Percentiles rank a stretch among this genome's conserved stretches.
phyloP scores from a whole-genome alignment of 371 early-diverging fungal genomes.

The Nosema bombycis region DNA sequence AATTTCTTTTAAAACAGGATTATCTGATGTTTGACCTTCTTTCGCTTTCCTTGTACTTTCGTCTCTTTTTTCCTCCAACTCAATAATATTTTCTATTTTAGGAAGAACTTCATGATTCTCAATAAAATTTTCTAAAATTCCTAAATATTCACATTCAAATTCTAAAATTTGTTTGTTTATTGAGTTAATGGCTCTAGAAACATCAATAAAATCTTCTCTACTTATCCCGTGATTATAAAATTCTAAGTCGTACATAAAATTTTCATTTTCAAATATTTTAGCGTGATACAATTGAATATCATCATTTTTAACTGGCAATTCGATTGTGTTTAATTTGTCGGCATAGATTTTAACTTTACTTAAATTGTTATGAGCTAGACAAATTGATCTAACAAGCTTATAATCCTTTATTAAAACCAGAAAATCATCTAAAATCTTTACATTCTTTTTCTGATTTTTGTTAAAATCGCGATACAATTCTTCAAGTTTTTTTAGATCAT shows the following conservation, averaged over 20 bases:
- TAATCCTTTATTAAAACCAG: slow-evolving; percentile 44
- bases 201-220: slow-evolving; percentile 35
- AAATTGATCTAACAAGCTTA: slow-evolving; percentile 43
- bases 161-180: slow-evolving; percentile 45
- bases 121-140: slow-evolving; percentile 38
- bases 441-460: slow-evolving; percentile 25
- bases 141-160: slow-evolving; percentile 41
- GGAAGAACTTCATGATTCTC: slow-evolving; percentile 32
- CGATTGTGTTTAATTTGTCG: slow-evolving; percentile 35
- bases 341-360: slow-evolving; percentile 30
- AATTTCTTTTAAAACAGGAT: slow-evolving; percentile 39
- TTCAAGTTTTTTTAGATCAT: slow-evolving; percentile 25
- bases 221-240: slow-evolving; percentile 40
- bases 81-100: slow-evolving; percentile 38
- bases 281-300: slow-evolving; percentile 43
- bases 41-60: slow-evolving; percentile 40
- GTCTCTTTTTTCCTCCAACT: slow-evolving; percentile 54
- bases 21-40: slow-evolving; percentile 37
- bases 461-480: slow-evolving; percentile 24
- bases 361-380: slow-evolving; percentile 49
- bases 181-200: slow-evolving; percentile 25
- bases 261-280: slow-evolving; percentile 47
- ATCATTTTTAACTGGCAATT: slow-evolving; percentile 22
- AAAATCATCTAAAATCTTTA: slow-evolving; percentile 37
- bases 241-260: slow-evolving; percentile 55